Percentiles rank a stretch among this genome's conserved stretches.
These are phyloP conservation scores for Apiospora malaysiana DNA, from an alignment of 2,329 filamentous ascomycete species.

Conservation along the genomic window DNA sequence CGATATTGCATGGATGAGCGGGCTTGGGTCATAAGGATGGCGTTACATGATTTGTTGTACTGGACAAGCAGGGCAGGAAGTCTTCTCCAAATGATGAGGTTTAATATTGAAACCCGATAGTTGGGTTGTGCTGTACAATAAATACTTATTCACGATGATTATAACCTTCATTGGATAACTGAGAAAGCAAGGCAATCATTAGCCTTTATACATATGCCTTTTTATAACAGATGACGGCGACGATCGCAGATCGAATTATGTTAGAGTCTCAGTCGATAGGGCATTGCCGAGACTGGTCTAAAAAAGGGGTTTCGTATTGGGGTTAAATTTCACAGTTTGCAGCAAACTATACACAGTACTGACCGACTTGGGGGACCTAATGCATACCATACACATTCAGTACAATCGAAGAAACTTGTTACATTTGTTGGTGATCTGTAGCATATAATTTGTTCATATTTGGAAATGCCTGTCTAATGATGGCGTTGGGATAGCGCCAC, in stretches of 20 bases:
- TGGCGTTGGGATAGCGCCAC: too few relatives aligned
- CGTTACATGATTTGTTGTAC: not conserved
- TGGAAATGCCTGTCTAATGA: too few relatives aligned
- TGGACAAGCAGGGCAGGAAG: not conserved
- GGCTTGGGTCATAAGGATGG: not conserved
- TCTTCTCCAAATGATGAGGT: not conserved
- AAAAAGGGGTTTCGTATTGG: not conserved
- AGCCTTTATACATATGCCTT: not conserved
- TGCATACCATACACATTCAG: too few relatives aligned
- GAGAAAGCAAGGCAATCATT: not conserved
- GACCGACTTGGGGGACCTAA: too few relatives aligned
- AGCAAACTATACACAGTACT: too few relatives aligned
- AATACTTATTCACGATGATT: not conserved
- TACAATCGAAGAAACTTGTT: not conserved
- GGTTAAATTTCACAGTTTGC: too few relatives aligned
- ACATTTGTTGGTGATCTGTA: not conserved
- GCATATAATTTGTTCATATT: not conserved
- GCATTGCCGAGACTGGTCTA: not conserved
- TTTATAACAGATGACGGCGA: not conserved
- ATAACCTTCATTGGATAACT: not conserved
- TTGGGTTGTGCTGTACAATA: not conserved
- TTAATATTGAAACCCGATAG: not conserved
- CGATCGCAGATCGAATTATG: not conserved
- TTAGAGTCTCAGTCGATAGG: not conserved
- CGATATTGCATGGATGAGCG: conserved; percentile 3